These are phyloP conservation scores for Trichosanthes cucumerina DNA, from an alignment of 306 rosid species.

Conservation along the genomic window DNA sequence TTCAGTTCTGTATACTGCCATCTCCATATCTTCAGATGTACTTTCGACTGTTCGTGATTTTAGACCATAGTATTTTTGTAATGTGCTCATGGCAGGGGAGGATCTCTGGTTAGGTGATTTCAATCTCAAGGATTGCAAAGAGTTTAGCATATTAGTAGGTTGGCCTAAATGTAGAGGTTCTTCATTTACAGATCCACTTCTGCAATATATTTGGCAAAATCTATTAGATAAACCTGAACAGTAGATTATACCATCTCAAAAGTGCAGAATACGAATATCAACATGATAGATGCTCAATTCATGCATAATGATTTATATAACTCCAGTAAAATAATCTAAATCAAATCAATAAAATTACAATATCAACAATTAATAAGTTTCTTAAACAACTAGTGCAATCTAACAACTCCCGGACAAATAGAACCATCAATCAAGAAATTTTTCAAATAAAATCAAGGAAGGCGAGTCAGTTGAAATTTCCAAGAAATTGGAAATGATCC, in stretches of 20 bases:
- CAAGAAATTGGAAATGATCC: neutral
- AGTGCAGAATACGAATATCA: neutral
- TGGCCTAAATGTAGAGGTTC: conserved; percentile 26
- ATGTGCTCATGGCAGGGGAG: conserved; percentile 55
- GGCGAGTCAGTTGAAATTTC: neutral
- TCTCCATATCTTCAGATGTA: conserved; percentile 40
- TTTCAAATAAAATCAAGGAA: neutral
- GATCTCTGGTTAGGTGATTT: conserved; percentile 33
- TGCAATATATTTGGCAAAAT: neutral
- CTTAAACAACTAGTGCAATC: neutral
- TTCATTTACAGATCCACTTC: conserved; percentile 6
- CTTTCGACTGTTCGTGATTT: conserved; percentile 22
- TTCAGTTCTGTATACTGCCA: conserved; percentile 39
- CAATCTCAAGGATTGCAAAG: conserved; percentile 31
- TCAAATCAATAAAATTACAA: neutral
- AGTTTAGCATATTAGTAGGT: conserved; percentile 34
- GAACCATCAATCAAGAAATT: neutral
- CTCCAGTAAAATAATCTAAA: neutral
- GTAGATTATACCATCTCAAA: neutral
- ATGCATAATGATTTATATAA: neutral
- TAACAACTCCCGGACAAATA: neutral
- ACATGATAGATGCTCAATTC: neutral
- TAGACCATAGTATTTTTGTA: conserved; percentile 62
- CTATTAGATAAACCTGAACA: neutral
- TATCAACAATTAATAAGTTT: neutral